Base-by-base conservation (phyloP, 2,329 filamentous ascomycete species). In the Aspergillus sp. region DNA sequence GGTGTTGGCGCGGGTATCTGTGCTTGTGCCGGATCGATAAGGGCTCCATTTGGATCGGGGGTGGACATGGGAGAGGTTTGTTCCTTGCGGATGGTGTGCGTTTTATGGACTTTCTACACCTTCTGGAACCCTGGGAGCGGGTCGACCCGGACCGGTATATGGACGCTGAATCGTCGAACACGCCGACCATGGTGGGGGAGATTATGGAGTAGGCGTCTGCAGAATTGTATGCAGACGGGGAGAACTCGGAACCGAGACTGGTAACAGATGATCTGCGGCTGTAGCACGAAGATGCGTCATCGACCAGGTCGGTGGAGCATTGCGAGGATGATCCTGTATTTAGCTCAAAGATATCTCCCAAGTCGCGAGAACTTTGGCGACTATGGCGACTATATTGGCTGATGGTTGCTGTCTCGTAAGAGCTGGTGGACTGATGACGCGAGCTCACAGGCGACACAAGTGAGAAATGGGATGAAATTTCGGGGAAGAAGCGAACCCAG, bases 51-150 rank as follows among this genome's bases (percentile, higher is more conserved):
- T 64, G 62, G 38, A 70, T 65, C 2, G 66, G 63, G 24, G 76
- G 75, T 20, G 73, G 72, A 5, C 69, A 65, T 15, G 76, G 76
- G 5, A 78, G 67, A 7, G 76, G 74, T 50, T 78, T 78, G 53
- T 77, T 74, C 55, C 63, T 61, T 20, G 68, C 58, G 1, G 68
- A 68, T 9, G 62, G 57, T 8, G 61, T 30, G 26, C 26, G 26
- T 30, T 30, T 30, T 30, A 30, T 30, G 9, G 26, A 30, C 11
- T 30, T 30, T 30, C 26, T 30, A 11, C 8, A 30, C 26, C 26
- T 30, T 30, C 60, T 20, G 63, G 62, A 42, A 5, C 4, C 34
- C 22, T 62, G 61, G 12, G 61, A 55, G 22, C 60, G 38, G 39
- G 2, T 62, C 63, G 20, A 64, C 39, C 24, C 50, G 57, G 48